Evolutionary conservation across 306 rosid genomes (phyloP).

Genomic region (Inga leiocalycina): DNA sequence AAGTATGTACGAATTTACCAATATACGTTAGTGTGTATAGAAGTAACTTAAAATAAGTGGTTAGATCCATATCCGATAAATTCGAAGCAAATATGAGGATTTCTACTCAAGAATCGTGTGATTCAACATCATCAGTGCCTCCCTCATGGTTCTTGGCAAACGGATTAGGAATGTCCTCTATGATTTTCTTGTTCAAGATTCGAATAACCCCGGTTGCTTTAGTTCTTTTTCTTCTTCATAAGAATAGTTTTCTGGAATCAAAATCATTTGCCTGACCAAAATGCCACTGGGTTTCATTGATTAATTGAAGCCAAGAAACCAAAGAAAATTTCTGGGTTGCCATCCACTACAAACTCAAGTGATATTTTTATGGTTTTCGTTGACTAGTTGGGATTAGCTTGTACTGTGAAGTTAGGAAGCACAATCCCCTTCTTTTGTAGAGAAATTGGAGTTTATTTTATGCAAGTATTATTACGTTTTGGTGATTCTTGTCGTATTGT

Average conservation of each 20-base stretch:
- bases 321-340: conserved; percentile 27
- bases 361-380: neutral
- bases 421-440: conserved; percentile 21
- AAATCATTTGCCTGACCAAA: conserved; percentile 3
- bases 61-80: too few relatives aligned
- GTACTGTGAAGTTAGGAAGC: conserved; percentile 13
- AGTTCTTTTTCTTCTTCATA: too few relatives aligned
- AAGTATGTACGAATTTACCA: too few relatives aligned
- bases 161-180: too few relatives aligned
- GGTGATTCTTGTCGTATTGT: conserved; percentile 32
- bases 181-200: too few relatives aligned
- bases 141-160: too few relatives aligned
- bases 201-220: too few relatives aligned
- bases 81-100: too few relatives aligned
- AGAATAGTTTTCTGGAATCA: neutral
- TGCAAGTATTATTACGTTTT: conserved; percentile 17
- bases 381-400: conserved; percentile 28
- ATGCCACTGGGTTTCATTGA: conserved; percentile 14
- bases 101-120: too few relatives aligned
- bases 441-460: conserved; percentile 33
- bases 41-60: too few relatives aligned
- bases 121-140: too few relatives aligned
- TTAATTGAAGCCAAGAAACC: conserved; percentile 27
- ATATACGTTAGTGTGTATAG: too few relatives aligned
- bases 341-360: conserved; percentile 8